These are phyloP conservation scores for Pseudozyma thailandica DNA, from an alignment of 1,284 basidiomycete genomes.

Conservation along the genomic window DNA sequence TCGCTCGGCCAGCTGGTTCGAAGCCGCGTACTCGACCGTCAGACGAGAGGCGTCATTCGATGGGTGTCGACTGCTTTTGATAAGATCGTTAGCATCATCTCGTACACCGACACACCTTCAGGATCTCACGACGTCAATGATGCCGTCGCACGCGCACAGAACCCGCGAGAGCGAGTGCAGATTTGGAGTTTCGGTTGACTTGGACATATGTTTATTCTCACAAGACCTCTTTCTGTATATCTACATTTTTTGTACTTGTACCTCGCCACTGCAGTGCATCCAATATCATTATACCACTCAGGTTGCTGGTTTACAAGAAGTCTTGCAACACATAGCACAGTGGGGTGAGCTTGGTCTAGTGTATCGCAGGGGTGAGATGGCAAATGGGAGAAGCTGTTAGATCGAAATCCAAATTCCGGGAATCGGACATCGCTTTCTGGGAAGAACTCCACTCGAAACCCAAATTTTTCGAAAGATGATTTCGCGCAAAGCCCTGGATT, in stretches of 20 bases:
- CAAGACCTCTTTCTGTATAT: no score
- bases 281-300: no score
- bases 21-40: conserved; percentile 19
- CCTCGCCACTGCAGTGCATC: no score
- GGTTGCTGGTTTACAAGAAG: no score
- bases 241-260: no score
- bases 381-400: conserved; percentile 1
- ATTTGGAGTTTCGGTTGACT: conserved; percentile 50
- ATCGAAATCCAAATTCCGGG: neutral
- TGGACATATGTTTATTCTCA: neutral
- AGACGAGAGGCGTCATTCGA: conserved; percentile 19
- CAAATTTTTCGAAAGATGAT: conserved; percentile 46
- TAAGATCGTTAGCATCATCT: conserved; percentile 49
- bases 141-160: neutral
- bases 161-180: conserved; percentile 41
- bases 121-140: neutral
- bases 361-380: no score
- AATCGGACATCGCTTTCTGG: conserved; percentile 11
- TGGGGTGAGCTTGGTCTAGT: no score
- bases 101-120: conserved; percentile 3
- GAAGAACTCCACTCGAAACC: conserved; percentile 19
- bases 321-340: no score
- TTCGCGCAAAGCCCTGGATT: conserved; percentile 9
- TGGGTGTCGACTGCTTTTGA: conserved; percentile 52
- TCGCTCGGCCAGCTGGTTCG: conserved; percentile 24